Evolutionary conservation across 192 early-diverging fungal genomes (phyloP).

Genomic region (Coemansia sp.): DNA sequence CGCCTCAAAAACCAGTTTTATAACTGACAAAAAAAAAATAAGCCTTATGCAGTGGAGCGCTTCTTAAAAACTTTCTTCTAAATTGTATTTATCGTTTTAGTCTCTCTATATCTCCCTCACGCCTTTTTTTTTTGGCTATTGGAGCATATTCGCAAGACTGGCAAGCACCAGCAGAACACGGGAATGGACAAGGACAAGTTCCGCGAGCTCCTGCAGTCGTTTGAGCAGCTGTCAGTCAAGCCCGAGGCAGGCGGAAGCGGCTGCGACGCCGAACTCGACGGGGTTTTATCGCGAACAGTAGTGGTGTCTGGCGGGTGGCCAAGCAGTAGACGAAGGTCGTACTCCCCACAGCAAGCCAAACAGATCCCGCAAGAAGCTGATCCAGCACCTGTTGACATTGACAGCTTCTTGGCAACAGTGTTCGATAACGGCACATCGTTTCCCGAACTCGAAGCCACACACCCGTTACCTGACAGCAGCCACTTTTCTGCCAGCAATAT

Average conservation of each 20-base stretch:
- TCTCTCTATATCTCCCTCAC: neutral
- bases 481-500: constrained; percentile 28
- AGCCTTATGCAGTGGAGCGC: too few species aligned
- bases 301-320: neutral
- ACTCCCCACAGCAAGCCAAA: constrained; percentile 8
- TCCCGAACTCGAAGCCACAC: constrained; percentile 48
- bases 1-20: too few species aligned
- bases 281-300: constrained; percentile 13
- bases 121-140: neutral
- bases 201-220: constrained; percentile 48
- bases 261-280: constrained; percentile 28
- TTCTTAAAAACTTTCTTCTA: too few species aligned
- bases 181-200: constrained; percentile 56
- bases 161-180: neutral
- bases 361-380: constrained; percentile 4
- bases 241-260: constrained; percentile 28
- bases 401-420: constrained; percentile 22
- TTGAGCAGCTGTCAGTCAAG: constrained; percentile 54
- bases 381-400: constrained; percentile 9
- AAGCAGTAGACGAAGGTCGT: constrained; percentile 8
- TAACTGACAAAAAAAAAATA: too few species aligned
- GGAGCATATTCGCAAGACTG: too few species aligned
- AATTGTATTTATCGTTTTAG: too few species aligned
- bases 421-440: constrained; percentile 35
- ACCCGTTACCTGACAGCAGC: constrained; percentile 31